Evolutionary conservation across 176 grass and related monocot species (phyloP), one percentile per base, ranked within the genome.

Genomic region (Triticum timopheevii): DNA sequence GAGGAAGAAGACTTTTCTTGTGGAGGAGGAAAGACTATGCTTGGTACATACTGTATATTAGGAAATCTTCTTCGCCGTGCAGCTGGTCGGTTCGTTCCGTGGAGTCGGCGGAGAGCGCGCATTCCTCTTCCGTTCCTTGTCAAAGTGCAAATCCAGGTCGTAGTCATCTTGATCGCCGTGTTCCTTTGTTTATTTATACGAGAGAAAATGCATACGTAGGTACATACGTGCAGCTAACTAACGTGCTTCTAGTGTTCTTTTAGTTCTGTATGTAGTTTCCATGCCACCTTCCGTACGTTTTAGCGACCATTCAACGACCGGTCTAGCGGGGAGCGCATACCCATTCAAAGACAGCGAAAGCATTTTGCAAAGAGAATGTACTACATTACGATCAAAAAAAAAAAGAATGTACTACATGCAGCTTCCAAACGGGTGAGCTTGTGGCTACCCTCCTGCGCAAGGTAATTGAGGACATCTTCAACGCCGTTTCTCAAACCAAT

Each of bases 61-160:
- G n/a, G n/a, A n/a, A n/a, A n/a, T n/a, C n/a, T n/a, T n/a, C n/a
- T n/a, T n/a, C n/a, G n/a, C n/a, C n/a, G n/a, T n/a, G n/a, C n/a
- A 30, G 28, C 28, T 30, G 28, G 28, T 50, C 49, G 49, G 49
- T 17, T 2, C 49, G 49, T 5, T 20, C 4, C 6, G 13, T 67
- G 6, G 28, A 33, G 65, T 68, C 20, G 40, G 35, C 36, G 69
- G 69, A 0, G 69, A 72, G 3, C 36, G 1, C 22, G 2, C 10
- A 23, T 1, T 39, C 0, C 34, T 39, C 19, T n/a, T 8, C 27
- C 17, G 6, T 42, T 8, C 69, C 4, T 24, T 1, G 69, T 42
- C 69, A 72, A 72, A 72, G 69, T 42, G 36, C 36, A 42, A 72
- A 24, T 42, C 69, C 69, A 72, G 69, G 69, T 42, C 69, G 36